phyloP scores from a whole-genome alignment of 768 basidiomycete species.

The Termitomyces sp. region DNA sequence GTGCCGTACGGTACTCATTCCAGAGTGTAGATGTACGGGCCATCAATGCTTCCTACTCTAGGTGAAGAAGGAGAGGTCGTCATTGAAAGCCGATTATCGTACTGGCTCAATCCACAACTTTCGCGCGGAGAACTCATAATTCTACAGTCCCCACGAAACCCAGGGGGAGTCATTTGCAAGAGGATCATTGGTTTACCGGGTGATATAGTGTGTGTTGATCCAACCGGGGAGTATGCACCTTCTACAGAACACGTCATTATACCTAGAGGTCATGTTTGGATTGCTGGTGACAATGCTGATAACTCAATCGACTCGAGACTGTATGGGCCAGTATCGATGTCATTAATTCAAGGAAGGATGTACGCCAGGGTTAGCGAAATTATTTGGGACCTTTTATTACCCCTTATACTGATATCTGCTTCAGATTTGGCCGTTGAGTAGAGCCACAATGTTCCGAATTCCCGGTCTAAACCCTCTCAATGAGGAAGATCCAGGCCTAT shows the following conservation, averaged over 20 bases:
- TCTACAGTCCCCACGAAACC: slow-evolving; percentile 64
- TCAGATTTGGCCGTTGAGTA: slow-evolving; percentile 40
- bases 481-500: neutral
- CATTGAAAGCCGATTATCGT: slow-evolving; percentile 56
- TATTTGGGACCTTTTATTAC: neutral
- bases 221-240: slow-evolving; percentile 58
- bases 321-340: slow-evolving; percentile 91
- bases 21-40: slow-evolving; percentile 51
- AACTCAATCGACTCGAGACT: slow-evolving; percentile 81
- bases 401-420: neutral
- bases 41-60: slow-evolving; percentile 81
- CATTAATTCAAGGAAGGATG: slow-evolving; percentile 65
- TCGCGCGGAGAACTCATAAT: slow-evolving; percentile 75
- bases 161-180: slow-evolving; percentile 73
- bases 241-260: slow-evolving; percentile 70
- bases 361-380: slow-evolving; percentile 51
- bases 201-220: slow-evolving; percentile 85
- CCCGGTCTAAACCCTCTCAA: too few species aligned
- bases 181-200: slow-evolving; percentile 87
- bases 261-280: slow-evolving; percentile 87
- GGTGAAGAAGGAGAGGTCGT: slow-evolving; percentile 52
- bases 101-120: slow-evolving; percentile 45
- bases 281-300: slow-evolving; percentile 83
- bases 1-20: slow-evolving; percentile 2
- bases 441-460: slow-evolving; percentile 36